A percentile compares a stretch with the other conserved stretches of the same genome.
These are phyloP conservation scores for Lactarius indigo DNA, from an alignment of 768 basidiomycete genomes.

Conservation along the genomic window DNA sequence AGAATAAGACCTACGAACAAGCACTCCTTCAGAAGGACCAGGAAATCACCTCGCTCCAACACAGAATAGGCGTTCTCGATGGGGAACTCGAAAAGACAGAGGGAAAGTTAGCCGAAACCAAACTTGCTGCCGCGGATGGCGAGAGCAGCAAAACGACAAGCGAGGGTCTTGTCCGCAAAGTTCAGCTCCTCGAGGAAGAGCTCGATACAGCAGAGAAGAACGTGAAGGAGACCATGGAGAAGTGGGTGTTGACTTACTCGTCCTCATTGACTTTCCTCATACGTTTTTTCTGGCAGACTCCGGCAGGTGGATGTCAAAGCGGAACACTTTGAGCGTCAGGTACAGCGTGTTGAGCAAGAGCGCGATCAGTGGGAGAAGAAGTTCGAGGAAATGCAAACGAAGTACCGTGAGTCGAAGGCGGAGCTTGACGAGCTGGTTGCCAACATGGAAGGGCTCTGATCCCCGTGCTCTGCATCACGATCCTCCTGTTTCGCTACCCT, in stretches of 20 bases:
- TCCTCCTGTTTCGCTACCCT: neutral
- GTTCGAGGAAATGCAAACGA: slow-evolving; percentile 76
- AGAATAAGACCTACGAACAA: slow-evolving; percentile 78
- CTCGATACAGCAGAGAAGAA: slow-evolving; percentile 95
- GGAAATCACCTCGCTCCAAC: slow-evolving; percentile 73
- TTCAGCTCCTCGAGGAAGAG: slow-evolving; percentile 91
- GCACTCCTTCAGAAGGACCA: slow-evolving; percentile 77
- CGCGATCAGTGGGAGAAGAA: slow-evolving; percentile 93
- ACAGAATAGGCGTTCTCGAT: slow-evolving; percentile 65
- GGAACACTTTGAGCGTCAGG: slow-evolving; percentile 95
- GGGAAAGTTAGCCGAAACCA: slow-evolving; percentile 56
- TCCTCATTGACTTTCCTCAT: neutral
- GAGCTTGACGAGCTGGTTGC: slow-evolving; percentile 83
- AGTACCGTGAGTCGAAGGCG: slow-evolving; percentile 67
- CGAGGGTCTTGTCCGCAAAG: slow-evolving; percentile 76
- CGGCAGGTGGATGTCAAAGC: slow-evolving; percentile 98
- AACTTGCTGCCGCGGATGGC: slow-evolving; percentile 60
- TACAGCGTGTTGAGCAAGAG: slow-evolving; percentile 82
- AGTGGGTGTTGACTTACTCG: slow-evolving; percentile 52
- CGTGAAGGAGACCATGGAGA: slow-evolving; percentile 93
- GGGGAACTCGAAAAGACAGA: slow-evolving; percentile 70
- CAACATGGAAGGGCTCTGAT: slow-evolving; percentile 54
- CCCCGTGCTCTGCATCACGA: neutral
- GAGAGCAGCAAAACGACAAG: slow-evolving; percentile 67
- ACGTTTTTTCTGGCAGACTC: slow-evolving; percentile 49